Evolutionary conservation across 1,284 basidiomycete genomes (phyloP).

Genomic region (Cerrena zonata): DNA sequence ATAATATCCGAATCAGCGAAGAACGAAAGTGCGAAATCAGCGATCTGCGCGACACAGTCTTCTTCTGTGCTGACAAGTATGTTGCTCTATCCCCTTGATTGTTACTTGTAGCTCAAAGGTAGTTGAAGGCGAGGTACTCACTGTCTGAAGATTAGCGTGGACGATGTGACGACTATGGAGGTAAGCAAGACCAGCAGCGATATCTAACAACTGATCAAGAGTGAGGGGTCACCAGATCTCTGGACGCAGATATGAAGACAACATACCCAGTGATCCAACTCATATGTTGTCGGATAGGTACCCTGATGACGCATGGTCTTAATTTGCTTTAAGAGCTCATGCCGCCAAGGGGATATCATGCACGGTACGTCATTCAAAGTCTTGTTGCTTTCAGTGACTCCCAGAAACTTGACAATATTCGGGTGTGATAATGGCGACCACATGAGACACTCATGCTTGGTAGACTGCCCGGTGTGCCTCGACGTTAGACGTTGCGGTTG

Average conservation of each 20-base stretch:
- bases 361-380: not conserved
- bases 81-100: not conserved
- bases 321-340: too few relatives aligned
- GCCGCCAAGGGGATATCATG: not conserved
- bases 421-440: not conserved
- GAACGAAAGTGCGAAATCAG: not conserved
- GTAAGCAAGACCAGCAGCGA: not conserved
- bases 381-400: not conserved
- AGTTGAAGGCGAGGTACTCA: not conserved
- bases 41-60: not conserved
- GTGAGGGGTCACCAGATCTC: too few relatives aligned
- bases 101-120: not conserved
- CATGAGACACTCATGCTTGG: not conserved
- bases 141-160: not conserved
- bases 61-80: not conserved
- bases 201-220: not conserved
- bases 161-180: not conserved
- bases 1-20: not conserved
- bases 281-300: not conserved
- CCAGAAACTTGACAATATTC: not conserved
- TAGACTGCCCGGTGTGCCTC: too few relatives aligned
- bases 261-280: not conserved
- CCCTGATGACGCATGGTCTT: too few relatives aligned
- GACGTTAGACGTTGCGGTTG: too few relatives aligned
- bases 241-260: too few relatives aligned